A percentile compares a stretch with the other conserved stretches of the same genome.
Evolutionary conservation across 345 rosid species (phyloP).

Genomic region (Syzygium jambos): DNA sequence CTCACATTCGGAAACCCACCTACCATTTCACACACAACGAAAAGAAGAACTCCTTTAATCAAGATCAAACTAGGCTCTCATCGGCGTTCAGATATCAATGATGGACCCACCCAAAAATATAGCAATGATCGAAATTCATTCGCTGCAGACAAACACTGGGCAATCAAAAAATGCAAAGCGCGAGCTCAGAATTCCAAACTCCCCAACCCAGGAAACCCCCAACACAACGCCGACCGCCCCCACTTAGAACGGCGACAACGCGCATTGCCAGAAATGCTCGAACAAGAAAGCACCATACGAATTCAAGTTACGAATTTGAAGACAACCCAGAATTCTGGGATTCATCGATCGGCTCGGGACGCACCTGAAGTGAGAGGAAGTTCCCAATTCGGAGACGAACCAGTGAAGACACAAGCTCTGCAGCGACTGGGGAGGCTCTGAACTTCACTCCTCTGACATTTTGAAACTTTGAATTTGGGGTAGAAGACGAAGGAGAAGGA

Average conservation of each 20-base stretch:
- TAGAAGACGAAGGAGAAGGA: neutral
- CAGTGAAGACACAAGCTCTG: neutral
- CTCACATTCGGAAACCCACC: neutral
- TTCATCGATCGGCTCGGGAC: neutral
- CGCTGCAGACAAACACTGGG: neutral
- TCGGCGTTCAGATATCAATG: neutral
- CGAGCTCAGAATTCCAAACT: neutral
- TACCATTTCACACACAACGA: neutral
- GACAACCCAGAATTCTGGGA: neutral
- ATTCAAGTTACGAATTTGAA: neutral
- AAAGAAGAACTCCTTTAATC: neutral
- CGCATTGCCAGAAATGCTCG: neutral
- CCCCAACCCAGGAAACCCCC: neutral
- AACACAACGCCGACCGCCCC: neutral
- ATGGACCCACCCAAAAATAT: too few species aligned
- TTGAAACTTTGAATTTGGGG: slow-evolving; percentile 12
- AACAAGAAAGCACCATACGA: neutral
- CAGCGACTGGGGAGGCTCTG: neutral
- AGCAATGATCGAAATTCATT: neutral
- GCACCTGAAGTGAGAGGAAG: neutral
- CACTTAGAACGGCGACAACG: neutral
- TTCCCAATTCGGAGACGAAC: neutral
- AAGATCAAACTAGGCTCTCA: neutral
- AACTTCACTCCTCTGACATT: neutral
- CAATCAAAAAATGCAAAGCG: neutral